Base-by-base conservation (phyloP, 352 stramenopile genomes). In the Phytophthora sp. region DNA sequence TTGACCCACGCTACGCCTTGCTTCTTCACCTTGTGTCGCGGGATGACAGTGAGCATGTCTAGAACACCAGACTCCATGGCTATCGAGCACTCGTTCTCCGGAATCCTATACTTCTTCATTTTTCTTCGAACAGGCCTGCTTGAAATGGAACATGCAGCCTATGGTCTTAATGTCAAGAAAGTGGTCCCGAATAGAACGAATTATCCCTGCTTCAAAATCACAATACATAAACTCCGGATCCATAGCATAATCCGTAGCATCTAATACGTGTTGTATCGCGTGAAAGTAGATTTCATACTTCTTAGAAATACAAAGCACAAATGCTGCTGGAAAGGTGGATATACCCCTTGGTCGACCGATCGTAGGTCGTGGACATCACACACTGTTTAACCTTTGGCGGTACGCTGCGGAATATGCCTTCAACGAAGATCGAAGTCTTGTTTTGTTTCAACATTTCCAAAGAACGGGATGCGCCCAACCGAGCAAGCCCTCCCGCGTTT, bases 71-170 rank as follows among this genome's bases (percentile, higher is more conserved):
- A 13, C 7, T n/a, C 31, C 46, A 66, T 71, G 5, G 63, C 23
- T 4, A 66, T 50, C 15, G 38, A 42, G 11, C 26, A 59, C 6
- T 56, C 56, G 1, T 12, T 12, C 1, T 57, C 18, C 3, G 47
- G 23, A 31, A 71, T 60, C 3, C 7, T 26, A 30, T 62, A 60
- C 2, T 66, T 51, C 1, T 30, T 55, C 31, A 62, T 62, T 29
- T 58, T 61, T n/a, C n/a, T n/a, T n/a, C n/a, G n/a, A 1, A 15
- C 33, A 65, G 1, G 50, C 62, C 18, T 64, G 52, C 8, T 64
- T 64, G n/a, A 54, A 69, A 27, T 77, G 65, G 35, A 77, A 71
- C 11, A n/a, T n/a, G n/a, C n/a, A n/a, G n/a, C n/a, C n/a, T n/a
- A n/a, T n/a, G n/a, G n/a, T n/a, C n/a, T n/a, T n/a, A n/a, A n/a